Base-by-base conservation (phyloP, 495 filamentous ascomycete genomes). In the Aspergillus bertholletiae region DNA sequence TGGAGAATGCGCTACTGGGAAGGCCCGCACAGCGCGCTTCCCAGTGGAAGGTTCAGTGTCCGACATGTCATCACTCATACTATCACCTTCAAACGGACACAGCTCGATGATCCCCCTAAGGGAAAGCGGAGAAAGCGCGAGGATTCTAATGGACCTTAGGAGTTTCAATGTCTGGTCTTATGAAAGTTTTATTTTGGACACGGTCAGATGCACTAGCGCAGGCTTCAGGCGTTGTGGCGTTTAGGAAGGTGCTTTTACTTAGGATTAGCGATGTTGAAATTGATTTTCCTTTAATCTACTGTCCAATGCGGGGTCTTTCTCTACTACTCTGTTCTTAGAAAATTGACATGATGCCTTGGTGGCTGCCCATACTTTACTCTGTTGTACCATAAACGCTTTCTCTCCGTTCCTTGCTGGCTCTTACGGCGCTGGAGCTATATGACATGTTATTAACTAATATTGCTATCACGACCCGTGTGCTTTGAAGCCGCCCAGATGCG, bases 51-150 rank as follows among this genome's bases (percentile, higher is more conserved):
- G 1, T 69, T 80, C 46, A 80, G 74, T 48, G 75, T 80, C 12
- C 62, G 68, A 27, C 74, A 79, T 57, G 72, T 80, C 15, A 73
- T 80, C 12, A 80, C 78, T 0, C 67, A 74, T 15, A 80, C 78
- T 1, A 71, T 80, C 5, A 79, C 72, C 1, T 77, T 73, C 48
- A 77, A 75, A 53, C 63, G 69, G 13, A 77, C 71, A 1, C 66
- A 59, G 22, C 62, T 77, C 12, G 71, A 75, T 32, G 57, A 66
- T 12, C 69, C 71, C 2, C 74, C 74, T 2, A 77, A 73, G 59
- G 72, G 74, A 5, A 77, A 77, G 55, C 50, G 72, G 22, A 65
- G 74, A 45, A 56, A 56, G 54, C 37, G 44, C 46, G 46, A 46
- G 50, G 46, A 30, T 13, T 39, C 48, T 8, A 24, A 50, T 6